phyloP scores from a whole-genome alignment of 768 basidiomycete species.

The Lentinula sp. region DNA sequence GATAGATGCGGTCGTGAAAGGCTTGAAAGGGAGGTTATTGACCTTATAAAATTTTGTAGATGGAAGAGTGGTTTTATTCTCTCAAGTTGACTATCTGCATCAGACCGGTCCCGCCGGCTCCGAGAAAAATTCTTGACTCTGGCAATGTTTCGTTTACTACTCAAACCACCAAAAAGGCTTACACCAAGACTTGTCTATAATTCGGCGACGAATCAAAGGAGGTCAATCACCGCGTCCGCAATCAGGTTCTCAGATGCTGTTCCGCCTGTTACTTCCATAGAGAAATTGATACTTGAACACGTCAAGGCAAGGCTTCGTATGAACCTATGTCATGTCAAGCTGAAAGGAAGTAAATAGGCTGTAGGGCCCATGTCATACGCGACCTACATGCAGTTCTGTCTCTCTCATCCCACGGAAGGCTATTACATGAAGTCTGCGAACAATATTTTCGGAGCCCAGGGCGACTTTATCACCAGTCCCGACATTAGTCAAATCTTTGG shows the following conservation, averaged over 20 bases:
- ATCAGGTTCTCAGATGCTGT: conserved; percentile 5
- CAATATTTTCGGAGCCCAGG: conserved; percentile 76
- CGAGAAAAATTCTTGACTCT: not conserved
- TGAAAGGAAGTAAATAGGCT: conserved; percentile 38
- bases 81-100: not conserved
- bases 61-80: not conserved
- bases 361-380: conserved; percentile 87
- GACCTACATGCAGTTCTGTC: conserved; percentile 87
- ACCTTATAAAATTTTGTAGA: not conserved
- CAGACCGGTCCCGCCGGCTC: not conserved
- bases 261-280: conserved; percentile 35
- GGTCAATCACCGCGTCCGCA: not conserved
- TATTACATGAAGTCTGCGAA: conserved; percentile 82
- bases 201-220: not conserved
- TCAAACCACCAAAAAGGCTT: not conserved
- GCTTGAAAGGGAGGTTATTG: not conserved
- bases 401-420: conserved; percentile 84
- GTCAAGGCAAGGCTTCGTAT: conserved; percentile 49
- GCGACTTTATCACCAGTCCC: conserved; percentile 95
- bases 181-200: not conserved
- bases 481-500: conserved; percentile 97
- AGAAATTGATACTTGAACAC: conserved; percentile 62
- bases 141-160: not conserved
- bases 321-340: not conserved
- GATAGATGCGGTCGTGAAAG: not conserved